Evolutionary conservation across 306 rosid genomes (phyloP).

Genomic region (Lablab purpureus): DNA sequence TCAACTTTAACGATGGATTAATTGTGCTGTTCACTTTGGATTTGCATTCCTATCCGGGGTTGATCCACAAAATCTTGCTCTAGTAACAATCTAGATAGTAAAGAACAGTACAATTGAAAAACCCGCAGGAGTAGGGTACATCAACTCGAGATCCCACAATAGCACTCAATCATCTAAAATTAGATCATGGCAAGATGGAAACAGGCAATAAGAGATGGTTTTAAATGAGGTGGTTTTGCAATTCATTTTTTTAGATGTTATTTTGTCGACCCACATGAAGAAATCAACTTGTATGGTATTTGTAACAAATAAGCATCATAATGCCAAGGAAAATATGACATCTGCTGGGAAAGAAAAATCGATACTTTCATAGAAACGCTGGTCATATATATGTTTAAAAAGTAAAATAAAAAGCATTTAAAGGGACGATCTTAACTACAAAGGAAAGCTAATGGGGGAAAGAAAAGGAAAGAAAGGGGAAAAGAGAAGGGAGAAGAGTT

Average conservation of each 20-base stretch:
- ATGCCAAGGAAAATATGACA: constrained; percentile 29
- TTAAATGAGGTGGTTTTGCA: constrained; percentile 8
- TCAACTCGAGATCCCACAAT: constrained; percentile 23
- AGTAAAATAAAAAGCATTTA: constrained; percentile 30
- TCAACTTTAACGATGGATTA: background rate
- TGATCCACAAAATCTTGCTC: constrained; percentile 6
- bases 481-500: constrained; percentile 8
- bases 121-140: background rate
- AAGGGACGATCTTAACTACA: constrained; percentile 45
- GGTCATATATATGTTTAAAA: constrained; percentile 18
- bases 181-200: constrained; percentile 35
- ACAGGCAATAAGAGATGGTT: constrained; percentile 1
- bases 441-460: constrained; percentile 28
- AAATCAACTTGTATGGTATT: constrained; percentile 7
- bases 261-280: constrained; percentile 7
- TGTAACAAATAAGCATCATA: constrained; percentile 1
- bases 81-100: constrained; percentile 6
- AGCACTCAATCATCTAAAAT: constrained; percentile 25
- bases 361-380: constrained; percentile 43
- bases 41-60: background rate
- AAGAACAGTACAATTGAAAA: constrained; percentile 5
- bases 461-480: background rate
- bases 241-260: constrained; percentile 2
- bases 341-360: constrained; percentile 10
- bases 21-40: constrained; percentile 19